Percentiles rank a stretch among this genome's conserved stretches.
Conservation (phyloP, 176 grass and related monocot genomes). For the Zoysia pacifica region DNA sequence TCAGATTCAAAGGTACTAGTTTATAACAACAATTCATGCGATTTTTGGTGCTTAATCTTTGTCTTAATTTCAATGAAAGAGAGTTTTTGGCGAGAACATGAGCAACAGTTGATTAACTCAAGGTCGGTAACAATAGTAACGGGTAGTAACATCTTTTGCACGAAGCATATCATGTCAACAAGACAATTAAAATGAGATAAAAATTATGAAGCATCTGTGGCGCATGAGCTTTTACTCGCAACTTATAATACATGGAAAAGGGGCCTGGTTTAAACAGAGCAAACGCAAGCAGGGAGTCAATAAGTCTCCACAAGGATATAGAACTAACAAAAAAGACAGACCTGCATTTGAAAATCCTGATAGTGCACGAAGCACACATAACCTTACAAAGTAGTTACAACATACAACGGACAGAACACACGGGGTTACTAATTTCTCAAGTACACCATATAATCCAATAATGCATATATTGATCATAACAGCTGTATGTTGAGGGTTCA, state of each 20-base stretch:
- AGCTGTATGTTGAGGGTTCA: conserved; percentile 7
- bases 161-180: not conserved
- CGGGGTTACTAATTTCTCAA: conserved; percentile 13
- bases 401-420: not conserved
- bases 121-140: not conserved
- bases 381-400: not conserved
- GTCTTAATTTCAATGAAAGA: conserved; percentile 1
- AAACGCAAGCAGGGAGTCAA: conserved; percentile 2
- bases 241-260: conserved; percentile 17
- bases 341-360: conserved; percentile 12
- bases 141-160: not conserved
- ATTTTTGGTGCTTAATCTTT: conserved; percentile 8
- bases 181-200: conserved; percentile 11
- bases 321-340: conserved; percentile 26
- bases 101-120: not conserved
- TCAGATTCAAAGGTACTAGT: conserved; percentile 18
- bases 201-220: conserved; percentile 8
- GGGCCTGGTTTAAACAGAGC: conserved; percentile 12
- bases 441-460: conserved; percentile 14
- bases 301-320: not conserved
- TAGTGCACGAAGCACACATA: conserved; percentile 8
- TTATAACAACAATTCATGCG: conserved; percentile 21
- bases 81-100: not conserved
- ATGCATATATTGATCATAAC: not conserved
- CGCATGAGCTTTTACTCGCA: conserved; percentile 9